These are phyloP conservation scores for Cnidoscolus chayamansa DNA, from an alignment of 441 rosid species.

Conservation along the genomic window DNA sequence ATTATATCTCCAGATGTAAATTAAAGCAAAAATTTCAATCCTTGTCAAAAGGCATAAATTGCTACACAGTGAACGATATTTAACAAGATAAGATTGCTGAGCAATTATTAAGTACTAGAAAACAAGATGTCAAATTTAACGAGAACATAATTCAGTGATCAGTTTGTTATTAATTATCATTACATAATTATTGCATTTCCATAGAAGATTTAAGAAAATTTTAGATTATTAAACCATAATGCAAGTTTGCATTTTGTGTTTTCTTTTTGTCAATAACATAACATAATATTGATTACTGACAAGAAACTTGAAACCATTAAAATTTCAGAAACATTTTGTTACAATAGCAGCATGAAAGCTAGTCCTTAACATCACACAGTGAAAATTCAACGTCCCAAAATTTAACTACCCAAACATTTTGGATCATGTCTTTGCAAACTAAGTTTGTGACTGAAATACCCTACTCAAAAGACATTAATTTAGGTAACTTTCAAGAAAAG, in stretches of 20 bases:
- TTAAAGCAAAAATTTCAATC: background rate
- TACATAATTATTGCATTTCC: background rate
- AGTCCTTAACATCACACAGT: background rate
- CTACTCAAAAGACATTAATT: background rate
- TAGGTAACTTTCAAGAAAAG: background rate
- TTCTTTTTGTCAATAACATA: background rate
- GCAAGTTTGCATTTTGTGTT: too few relatives aligned
- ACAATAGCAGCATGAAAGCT: background rate
- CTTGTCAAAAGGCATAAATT: background rate
- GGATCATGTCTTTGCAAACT: background rate
- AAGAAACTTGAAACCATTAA: slow-evolving; percentile 4
- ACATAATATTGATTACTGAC: background rate
- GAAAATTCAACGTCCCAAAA: background rate
- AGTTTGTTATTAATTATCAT: background rate
- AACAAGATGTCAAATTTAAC: background rate
- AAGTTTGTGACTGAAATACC: background rate
- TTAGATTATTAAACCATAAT: background rate
- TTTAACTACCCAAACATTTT: background rate
- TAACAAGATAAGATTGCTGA: background rate
- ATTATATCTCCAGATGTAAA: background rate
- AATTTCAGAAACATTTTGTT: background rate
- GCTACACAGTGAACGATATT: background rate
- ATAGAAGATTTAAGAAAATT: background rate
- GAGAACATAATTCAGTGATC: background rate
- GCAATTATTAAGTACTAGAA: background rate